Percentiles rank a stretch among this genome's conserved stretches.
These are phyloP conservation scores for Starmerella etchellsii DNA, from an alignment of 805 yeast genomes.

Conservation along the genomic window DNA sequence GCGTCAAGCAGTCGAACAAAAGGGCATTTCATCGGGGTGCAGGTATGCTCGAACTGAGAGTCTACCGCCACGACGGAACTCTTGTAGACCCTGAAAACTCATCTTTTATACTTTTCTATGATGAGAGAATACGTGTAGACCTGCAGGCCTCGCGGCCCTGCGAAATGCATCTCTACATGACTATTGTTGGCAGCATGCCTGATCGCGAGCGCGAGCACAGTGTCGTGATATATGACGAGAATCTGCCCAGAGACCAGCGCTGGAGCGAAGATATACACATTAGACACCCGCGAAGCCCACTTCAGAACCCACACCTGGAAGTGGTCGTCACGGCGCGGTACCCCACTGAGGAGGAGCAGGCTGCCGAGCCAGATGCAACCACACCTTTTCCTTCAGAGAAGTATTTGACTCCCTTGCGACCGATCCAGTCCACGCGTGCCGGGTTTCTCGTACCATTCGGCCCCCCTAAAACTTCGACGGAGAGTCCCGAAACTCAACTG, in stretches of 20 bases:
- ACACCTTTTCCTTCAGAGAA: not conserved
- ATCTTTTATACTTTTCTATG: constrained; percentile 9
- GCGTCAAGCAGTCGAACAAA: too few species aligned
- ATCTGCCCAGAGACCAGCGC: constrained; percentile 1
- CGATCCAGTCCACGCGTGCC: constrained; percentile 2
- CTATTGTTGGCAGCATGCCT: constrained; percentile 11
- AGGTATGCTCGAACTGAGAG: constrained; percentile 7
- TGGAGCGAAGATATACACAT: constrained; percentile 11
- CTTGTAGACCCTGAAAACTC: constrained; percentile 1
- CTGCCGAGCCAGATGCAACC: not conserved
- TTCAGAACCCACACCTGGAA: constrained; percentile 16
- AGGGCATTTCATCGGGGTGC: not conserved
- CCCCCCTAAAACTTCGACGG: not conserved
- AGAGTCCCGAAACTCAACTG: not conserved
- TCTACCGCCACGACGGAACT: constrained; percentile 9
- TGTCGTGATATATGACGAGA: constrained; percentile 14
- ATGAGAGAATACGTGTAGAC: constrained; percentile 10
- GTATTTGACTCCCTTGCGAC: constrained; percentile 8
- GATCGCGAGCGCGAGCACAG: constrained; percentile 12
- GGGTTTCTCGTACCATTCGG: constrained; percentile 6
- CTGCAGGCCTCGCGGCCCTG: constrained; percentile 6
- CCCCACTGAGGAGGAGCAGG: not conserved
- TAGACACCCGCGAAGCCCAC: constrained; percentile 18
- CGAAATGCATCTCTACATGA: constrained; percentile 13
- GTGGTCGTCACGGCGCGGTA: constrained; percentile 13